A percentile compares a stretch with the other conserved stretches of the same genome.
Evolutionary conservation across 2,329 filamentous ascomycete species (phyloP).

Genomic region (Colletotrichum sp.): DNA sequence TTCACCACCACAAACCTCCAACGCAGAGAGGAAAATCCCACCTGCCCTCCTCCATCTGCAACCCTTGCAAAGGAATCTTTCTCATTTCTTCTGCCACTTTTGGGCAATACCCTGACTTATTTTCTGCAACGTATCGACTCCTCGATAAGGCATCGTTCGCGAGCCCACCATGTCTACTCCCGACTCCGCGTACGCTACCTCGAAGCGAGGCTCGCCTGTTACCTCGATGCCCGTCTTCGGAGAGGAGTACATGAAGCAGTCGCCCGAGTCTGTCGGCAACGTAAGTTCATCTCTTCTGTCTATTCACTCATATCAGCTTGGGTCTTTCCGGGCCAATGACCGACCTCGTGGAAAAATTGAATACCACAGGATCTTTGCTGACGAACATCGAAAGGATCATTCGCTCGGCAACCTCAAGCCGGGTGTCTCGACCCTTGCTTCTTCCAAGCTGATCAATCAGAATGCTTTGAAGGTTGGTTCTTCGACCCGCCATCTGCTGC

Average conservation of each 20-base stretch:
- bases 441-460: conserved; percentile 63
- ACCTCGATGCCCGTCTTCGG: conserved; percentile 19
- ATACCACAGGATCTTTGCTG: not conserved
- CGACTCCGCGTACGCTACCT: not conserved
- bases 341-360: not conserved
- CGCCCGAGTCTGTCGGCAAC: not conserved
- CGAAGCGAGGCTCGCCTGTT: conserved; percentile 13
- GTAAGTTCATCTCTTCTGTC: not conserved
- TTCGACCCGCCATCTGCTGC: not conserved
- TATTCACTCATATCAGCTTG: not conserved
- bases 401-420: conserved; percentile 37
- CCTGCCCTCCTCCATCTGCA: not conserved
- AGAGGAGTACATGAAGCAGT: conserved; percentile 24
- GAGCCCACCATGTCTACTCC: conserved; percentile 14
- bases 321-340: not conserved
- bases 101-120: conserved; percentile 7
- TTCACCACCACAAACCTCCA: not conserved
- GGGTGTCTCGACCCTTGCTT: conserved; percentile 50
- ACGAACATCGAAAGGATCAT: not conserved
- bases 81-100: conserved; percentile 17
- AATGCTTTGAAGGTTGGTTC: conserved; percentile 53
- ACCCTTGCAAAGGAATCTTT: conserved; percentile 12
- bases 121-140: conserved; percentile 12
- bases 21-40: not conserved
- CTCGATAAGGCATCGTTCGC: not conserved